phyloP scores from a whole-genome alignment of 2,329 filamentous ascomycete genomes.

The Arthroderma sp. region DNA sequence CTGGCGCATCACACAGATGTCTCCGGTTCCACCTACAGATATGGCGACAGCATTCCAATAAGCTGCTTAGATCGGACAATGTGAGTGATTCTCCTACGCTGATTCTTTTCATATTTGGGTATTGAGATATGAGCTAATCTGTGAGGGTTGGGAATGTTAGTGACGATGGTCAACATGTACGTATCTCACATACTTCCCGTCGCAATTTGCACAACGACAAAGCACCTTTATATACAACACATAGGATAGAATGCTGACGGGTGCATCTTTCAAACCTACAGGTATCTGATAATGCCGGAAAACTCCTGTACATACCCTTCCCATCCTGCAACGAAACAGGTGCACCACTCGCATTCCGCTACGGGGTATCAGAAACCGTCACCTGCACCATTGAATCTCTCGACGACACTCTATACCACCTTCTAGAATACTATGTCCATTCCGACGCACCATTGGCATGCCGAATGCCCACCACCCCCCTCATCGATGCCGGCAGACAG shows the following conservation, averaged over 20 bases:
- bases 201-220: neutral
- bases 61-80: conserved; percentile 40
- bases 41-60: conserved; percentile 38
- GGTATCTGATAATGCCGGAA: conserved; percentile 50
- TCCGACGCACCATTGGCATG: conserved; percentile 87
- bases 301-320: conserved; percentile 87
- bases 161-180: conserved; percentile 66
- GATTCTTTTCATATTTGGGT: neutral
- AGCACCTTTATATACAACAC: neutral
- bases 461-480: conserved; percentile 57
- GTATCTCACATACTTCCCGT: conserved; percentile 10
- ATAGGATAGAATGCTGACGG: neutral
- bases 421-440: conserved; percentile 82
- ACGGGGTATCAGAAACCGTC: conserved; percentile 57
- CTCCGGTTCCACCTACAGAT: conserved; percentile 27
- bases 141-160: conserved; percentile 38
- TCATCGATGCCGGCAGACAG: conserved; percentile 31
- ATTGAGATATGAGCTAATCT: conserved; percentile 5
- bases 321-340: conserved; percentile 79
- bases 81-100: conserved; percentile 21
- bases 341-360: conserved; percentile 68
- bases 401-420: conserved; percentile 42
- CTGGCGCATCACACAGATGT: conserved; percentile 6
- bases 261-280: neutral
- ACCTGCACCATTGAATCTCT: conserved; percentile 40